Evolutionary conservation across 2,329 filamentous ascomycete species (phyloP).

Genomic region (Alternaria arbusti): DNA sequence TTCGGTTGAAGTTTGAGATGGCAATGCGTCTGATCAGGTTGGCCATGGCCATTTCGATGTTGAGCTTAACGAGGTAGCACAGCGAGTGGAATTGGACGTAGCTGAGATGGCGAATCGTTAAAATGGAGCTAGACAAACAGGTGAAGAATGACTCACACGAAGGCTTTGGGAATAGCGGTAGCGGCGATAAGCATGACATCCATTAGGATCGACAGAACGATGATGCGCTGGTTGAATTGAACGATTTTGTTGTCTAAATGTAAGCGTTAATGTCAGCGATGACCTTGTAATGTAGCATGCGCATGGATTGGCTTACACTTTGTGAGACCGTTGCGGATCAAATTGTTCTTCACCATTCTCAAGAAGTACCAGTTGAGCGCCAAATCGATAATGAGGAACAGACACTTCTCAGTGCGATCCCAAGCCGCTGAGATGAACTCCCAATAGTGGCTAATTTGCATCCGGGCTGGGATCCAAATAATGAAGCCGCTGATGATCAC

Average conservation of each 20-base stretch:
- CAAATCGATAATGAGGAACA: slow-evolving; percentile 36
- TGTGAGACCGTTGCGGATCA: slow-evolving; percentile 39
- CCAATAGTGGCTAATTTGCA: slow-evolving; percentile 28
- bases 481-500: slow-evolving; percentile 34
- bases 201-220: slow-evolving; percentile 50
- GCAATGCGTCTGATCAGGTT: slow-evolving; percentile 31
- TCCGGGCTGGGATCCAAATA: slow-evolving; percentile 42
- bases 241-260: background rate
- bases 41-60: slow-evolving; percentile 51
- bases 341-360: background rate
- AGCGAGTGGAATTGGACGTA: slow-evolving; percentile 57
- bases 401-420: slow-evolving; percentile 32
- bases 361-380: slow-evolving; percentile 20
- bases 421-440: slow-evolving; percentile 26
- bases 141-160: slow-evolving; percentile 33
- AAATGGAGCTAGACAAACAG: background rate
- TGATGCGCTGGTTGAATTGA: background rate
- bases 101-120: slow-evolving; percentile 4
- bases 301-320: slow-evolving; percentile 30
- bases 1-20: background rate
- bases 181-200: slow-evolving; percentile 50
- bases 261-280: background rate
- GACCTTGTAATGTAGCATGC: background rate
- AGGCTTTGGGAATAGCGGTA: slow-evolving; percentile 50
- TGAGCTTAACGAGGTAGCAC: slow-evolving; percentile 53